A percentile compares a stretch with the other conserved stretches of the same genome.
Evolutionary conservation across 768 basidiomycete species (phyloP).

Genomic region (Termitomyces sp.): DNA sequence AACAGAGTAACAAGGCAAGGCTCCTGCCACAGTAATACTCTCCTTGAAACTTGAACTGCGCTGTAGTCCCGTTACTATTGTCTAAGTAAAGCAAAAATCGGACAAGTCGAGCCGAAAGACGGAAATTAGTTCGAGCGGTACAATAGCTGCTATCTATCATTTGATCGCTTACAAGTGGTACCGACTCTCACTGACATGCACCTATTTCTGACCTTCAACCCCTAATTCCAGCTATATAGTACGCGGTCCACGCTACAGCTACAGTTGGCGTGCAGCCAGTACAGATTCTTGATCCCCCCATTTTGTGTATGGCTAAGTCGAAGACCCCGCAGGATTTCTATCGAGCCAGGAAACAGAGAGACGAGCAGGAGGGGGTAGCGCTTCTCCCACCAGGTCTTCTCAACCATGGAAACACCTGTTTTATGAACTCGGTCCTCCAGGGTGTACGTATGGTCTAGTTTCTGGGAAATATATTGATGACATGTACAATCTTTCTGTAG

Average conservation of each 20-base stretch:
- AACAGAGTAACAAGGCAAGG: not conserved
- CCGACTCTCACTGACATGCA: not conserved
- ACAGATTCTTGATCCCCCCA: not conserved
- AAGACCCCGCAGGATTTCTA: conserved; percentile 63
- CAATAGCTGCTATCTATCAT: not conserved
- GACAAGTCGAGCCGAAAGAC: not conserved
- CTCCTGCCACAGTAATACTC: not conserved
- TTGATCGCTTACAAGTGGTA: not conserved
- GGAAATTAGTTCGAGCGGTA: not conserved
- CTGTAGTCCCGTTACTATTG: not conserved
- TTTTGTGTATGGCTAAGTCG: conserved; percentile 40
- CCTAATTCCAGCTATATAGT: conserved; percentile 1
- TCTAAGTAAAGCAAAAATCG: not conserved
- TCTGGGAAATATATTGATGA: not conserved
- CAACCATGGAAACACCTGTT: conserved; percentile 90
- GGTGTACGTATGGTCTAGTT: conserved; percentile 48
- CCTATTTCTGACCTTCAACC: conserved; percentile 3
- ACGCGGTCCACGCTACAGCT: not conserved
- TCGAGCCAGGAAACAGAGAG: conserved; percentile 48
- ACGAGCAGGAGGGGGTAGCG: conserved; percentile 57
- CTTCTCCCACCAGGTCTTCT: conserved; percentile 67
- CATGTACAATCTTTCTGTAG: conserved; percentile 26
- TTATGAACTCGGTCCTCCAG: conserved; percentile 94
- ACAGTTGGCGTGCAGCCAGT: not conserved
- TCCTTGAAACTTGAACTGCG: not conserved